Evolutionary conservation across 176 grass and related monocot genomes (phyloP).

Genomic region (Aegilops umbellulata): DNA sequence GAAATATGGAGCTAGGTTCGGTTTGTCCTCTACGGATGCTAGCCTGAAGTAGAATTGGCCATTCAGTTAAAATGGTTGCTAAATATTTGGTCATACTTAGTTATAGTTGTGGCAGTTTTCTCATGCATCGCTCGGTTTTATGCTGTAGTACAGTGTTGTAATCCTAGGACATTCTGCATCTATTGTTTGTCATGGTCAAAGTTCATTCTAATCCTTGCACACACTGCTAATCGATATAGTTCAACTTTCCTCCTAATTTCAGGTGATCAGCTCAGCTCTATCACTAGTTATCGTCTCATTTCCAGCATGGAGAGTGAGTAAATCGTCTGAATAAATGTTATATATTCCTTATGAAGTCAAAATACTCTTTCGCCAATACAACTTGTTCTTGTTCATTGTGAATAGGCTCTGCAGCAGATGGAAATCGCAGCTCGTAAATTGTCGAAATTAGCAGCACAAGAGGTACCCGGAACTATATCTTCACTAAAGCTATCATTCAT

Average conservation of each 20-base stretch:
- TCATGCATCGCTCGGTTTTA: neutral
- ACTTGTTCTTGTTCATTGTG: neutral
- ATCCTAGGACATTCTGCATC: neutral
- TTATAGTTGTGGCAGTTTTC: neutral
- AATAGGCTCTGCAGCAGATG: slow-evolving; percentile 34
- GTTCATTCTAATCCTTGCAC: neutral
- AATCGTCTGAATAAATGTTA: neutral
- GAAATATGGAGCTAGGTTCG: neutral
- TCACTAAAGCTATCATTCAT: slow-evolving; percentile 46
- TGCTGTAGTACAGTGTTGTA: neutral
- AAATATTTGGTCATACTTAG: neutral
- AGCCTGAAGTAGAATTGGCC: too few relatives aligned
- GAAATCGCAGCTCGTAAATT: slow-evolving; percentile 32
- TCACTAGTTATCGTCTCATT: slow-evolving; percentile 43
- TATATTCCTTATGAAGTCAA: neutral
- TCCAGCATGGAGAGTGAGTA: slow-evolving; percentile 33
- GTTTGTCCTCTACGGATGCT: neutral
- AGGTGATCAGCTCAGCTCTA: slow-evolving; percentile 43
- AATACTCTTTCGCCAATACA: neutral
- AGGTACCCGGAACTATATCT: slow-evolving; percentile 42
- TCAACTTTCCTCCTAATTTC: slow-evolving; percentile 4
- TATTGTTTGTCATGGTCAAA: neutral
- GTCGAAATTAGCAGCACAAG: slow-evolving; percentile 30
- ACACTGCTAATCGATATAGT: neutral
- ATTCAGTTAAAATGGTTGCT: too few relatives aligned